Conservation (phyloP, 2,329 filamentous ascomycete genomes). For the Aspergillus tanneri region DNA sequence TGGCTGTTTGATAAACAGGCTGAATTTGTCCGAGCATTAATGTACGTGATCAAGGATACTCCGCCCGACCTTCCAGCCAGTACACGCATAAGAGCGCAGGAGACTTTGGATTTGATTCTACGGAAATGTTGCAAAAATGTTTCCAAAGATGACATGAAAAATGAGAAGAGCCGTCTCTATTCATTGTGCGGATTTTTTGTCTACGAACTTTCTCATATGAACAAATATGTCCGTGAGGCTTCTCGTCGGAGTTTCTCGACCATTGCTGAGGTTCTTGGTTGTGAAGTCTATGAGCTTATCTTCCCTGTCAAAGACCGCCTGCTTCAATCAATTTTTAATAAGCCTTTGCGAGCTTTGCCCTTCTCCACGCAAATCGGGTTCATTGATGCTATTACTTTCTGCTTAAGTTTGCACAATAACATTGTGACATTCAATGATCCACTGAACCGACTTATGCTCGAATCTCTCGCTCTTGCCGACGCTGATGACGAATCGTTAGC, state of each 20-base stretch:
- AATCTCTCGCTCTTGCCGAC: constrained; percentile 90
- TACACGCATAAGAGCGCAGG: constrained; percentile 78
- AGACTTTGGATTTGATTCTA: constrained; percentile 77
- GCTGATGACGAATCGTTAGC: constrained; percentile 90
- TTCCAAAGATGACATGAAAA: constrained; percentile 75
- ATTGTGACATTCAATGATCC: constrained; percentile 92
- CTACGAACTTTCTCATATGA: constrained; percentile 90
- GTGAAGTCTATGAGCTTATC: constrained; percentile 83
- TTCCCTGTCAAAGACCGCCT: constrained; percentile 87
- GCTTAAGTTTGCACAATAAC: constrained; percentile 81
- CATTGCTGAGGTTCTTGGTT: constrained; percentile 73
- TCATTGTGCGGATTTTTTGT: constrained; percentile 83
- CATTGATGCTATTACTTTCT: constrained; percentile 96
- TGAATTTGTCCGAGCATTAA: constrained; percentile 85
- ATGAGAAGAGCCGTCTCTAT: constrained; percentile 64
- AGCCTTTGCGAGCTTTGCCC: constrained; percentile 86
- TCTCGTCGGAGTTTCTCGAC: constrained; percentile 78
- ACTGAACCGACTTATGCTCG: constrained; percentile 84
- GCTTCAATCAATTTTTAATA: constrained; percentile 89
- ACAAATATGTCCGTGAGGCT: constrained; percentile 86
- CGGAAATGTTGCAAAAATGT: constrained; percentile 74
- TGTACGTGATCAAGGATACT: constrained; percentile 98
- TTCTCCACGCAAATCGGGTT: constrained; percentile 97
- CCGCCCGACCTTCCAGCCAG: constrained; percentile 89
- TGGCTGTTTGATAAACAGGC: constrained; percentile 83